These are phyloP conservation scores for Podospora bellae-mahoneyi DNA, from an alignment of 495 filamentous ascomycete species.

Conservation along the genomic window DNA sequence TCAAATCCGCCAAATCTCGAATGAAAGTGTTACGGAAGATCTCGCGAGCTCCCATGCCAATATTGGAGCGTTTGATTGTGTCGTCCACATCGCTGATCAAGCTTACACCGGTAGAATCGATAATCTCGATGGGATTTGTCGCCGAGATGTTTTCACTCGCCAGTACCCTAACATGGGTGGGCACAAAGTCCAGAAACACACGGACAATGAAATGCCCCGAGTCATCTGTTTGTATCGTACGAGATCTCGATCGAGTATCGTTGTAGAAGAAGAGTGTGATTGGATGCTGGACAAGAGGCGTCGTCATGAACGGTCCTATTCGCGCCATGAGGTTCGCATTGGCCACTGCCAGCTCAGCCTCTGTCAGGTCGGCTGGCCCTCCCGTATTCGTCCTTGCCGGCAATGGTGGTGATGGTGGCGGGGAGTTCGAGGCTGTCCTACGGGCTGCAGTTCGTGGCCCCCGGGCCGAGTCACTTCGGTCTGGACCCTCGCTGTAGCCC, in stretches of 20 bases:
- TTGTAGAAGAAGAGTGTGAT: constrained; percentile 95
- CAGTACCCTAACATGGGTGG: constrained; percentile 81
- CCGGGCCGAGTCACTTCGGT: constrained; percentile 32
- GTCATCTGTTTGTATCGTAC: constrained; percentile 75
- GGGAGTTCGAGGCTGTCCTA: constrained; percentile 26
- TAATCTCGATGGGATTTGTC: constrained; percentile 68
- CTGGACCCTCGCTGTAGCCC: constrained; percentile 46
- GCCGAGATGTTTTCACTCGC: constrained; percentile 82
- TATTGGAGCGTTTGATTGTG: constrained; percentile 94
- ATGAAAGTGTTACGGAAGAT: constrained; percentile 96
- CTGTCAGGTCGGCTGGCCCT: constrained; percentile 56
- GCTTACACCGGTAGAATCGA: constrained; percentile 78
- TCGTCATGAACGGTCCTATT: constrained; percentile 83
- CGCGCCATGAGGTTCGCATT: constrained; percentile 85
- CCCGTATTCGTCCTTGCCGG: constrained; percentile 41
- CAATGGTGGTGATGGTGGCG: constrained; percentile 36
- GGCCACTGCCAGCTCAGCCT: constrained; percentile 69
- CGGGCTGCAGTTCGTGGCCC: background rate
- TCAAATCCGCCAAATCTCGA: constrained; percentile 74
- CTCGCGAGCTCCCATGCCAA: constrained; percentile 78
- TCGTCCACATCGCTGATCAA: constrained; percentile 98
- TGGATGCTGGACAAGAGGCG: constrained; percentile 64
- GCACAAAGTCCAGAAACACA: constrained; percentile 79
- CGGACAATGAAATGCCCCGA: constrained; percentile 80
- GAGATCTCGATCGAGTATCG: constrained; percentile 68